Percentiles rank a stretch among this genome's conserved stretches.
Conservation (phyloP, 495 filamentous ascomycete species). For the Peziza echinospora region DNA sequence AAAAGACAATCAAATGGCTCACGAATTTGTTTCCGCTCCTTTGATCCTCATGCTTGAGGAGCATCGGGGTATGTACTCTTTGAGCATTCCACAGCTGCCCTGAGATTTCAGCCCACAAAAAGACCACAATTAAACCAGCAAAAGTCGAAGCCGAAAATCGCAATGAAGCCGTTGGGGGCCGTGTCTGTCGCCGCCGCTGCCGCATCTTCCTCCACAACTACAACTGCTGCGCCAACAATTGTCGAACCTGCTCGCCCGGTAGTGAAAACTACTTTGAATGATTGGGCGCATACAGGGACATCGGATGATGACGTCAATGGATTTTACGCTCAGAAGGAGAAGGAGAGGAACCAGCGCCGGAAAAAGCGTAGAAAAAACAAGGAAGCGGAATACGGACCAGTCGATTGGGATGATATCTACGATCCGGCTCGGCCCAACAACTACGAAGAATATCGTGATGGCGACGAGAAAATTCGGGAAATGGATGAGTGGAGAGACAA, state of each 20-base stretch:
- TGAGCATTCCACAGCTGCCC: conserved; percentile 35
- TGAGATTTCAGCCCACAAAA: conserved; percentile 75
- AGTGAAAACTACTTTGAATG: conserved; percentile 49
- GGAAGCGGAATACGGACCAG: conserved; percentile 35
- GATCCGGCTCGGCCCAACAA: conserved; percentile 67
- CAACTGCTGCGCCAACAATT: conserved; percentile 7
- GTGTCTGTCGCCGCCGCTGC: conserved; percentile 15
- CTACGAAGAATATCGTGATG: conserved; percentile 67
- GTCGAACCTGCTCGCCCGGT: conserved; percentile 9
- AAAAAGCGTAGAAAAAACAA: conserved; percentile 73
- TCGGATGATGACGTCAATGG: conserved; percentile 55
- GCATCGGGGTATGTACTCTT: neutral
- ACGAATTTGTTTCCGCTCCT: conserved; percentile 21
- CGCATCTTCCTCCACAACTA: conserved; percentile 3
- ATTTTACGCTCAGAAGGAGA: conserved; percentile 29
- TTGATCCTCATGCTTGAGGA: conserved; percentile 14
- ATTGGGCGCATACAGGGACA: conserved; percentile 52
- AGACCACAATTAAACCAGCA: conserved; percentile 46
- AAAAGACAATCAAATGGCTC: conserved; percentile 22
- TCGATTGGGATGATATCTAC: conserved; percentile 87
- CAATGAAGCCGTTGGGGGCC: conserved; percentile 21
- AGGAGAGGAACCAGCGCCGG: conserved; percentile 50
- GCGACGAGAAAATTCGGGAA: conserved; percentile 62
- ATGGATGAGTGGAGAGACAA: conserved; percentile 73
- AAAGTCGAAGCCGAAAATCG: conserved; percentile 44